Conservation (phyloP, 2,329 filamentous ascomycete species). For the Alternaria conjuncta region DNA sequence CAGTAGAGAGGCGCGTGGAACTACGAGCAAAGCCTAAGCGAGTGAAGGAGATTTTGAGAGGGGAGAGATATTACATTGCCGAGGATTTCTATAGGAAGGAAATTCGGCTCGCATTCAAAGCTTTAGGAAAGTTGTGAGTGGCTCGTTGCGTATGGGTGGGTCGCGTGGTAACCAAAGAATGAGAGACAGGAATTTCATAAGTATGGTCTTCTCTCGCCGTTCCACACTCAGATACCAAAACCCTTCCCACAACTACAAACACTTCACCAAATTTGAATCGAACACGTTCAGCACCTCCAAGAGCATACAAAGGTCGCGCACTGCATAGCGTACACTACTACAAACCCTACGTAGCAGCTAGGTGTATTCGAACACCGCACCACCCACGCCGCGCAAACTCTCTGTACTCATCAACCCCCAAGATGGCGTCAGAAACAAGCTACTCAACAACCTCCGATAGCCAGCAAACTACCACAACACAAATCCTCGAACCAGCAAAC, state of each 20-base stretch:
- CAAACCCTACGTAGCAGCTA: neutral
- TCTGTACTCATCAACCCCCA: neutral
- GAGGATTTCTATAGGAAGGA: slow-evolving; percentile 11
- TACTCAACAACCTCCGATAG: neutral
- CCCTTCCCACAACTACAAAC: neutral
- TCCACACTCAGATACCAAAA: neutral
- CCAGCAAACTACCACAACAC: neutral
- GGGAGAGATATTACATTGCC: neutral
- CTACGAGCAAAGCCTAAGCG: slow-evolving; percentile 14
- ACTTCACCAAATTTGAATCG: neutral
- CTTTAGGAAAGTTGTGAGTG: neutral
- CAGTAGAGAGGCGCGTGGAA: neutral
- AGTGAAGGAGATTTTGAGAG: slow-evolving; percentile 3
- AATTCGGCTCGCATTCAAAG: slow-evolving; percentile 7
- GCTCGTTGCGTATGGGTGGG: neutral
- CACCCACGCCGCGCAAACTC: neutral
- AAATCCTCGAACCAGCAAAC: neutral
- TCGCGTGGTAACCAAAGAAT: neutral
- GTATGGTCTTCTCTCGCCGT: neutral
- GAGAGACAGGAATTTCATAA: neutral
- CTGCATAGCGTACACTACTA: neutral
- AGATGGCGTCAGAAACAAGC: neutral
- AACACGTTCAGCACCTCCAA: neutral
- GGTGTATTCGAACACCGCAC: neutral
- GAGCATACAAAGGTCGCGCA: neutral